Evolutionary conservation across 805 yeast genomes (phyloP).

Genomic region (Candida rishiriensis): DNA sequence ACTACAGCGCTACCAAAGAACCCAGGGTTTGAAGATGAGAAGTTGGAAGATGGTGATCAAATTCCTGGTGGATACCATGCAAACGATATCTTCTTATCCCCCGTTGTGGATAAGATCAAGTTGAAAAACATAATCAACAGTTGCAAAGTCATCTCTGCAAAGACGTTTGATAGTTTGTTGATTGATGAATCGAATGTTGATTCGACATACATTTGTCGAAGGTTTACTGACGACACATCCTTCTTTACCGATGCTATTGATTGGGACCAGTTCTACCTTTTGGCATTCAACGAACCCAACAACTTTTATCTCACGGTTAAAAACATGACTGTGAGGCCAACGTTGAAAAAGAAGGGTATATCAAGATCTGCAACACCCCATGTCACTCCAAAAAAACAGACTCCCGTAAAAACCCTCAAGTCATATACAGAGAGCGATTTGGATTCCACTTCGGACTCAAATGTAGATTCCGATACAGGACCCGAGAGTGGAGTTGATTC

Average conservation of each 20-base stretch:
- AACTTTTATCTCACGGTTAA: conserved; percentile 31
- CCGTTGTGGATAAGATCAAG: conserved; percentile 41
- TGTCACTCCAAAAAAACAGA: conserved; percentile 8
- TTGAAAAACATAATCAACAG: conserved; percentile 39
- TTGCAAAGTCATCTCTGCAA: conserved; percentile 39
- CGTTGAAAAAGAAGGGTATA: conserved; percentile 11
- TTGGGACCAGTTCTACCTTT: conserved; percentile 30
- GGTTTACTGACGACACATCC: conserved; percentile 37
- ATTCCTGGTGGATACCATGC: conserved; percentile 20
- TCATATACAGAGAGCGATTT: conserved; percentile 10
- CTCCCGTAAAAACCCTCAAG: conserved; percentile 12
- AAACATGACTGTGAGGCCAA: conserved; percentile 26
- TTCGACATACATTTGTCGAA: conserved; percentile 35
- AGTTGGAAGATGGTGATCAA: conserved; percentile 14
- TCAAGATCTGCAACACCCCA: background rate
- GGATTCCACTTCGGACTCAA: conserved; percentile 19
- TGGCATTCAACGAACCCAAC: conserved; percentile 24
- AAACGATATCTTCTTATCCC: conserved; percentile 53
- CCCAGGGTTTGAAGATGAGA: conserved; percentile 12
- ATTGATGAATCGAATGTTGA: conserved; percentile 34
- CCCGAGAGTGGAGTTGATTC: background rate
- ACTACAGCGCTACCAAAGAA: conserved; percentile 20
- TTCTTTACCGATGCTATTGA: conserved; percentile 35
- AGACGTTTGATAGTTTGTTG: conserved; percentile 30
- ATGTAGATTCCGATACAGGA: background rate